Base-by-base conservation (phyloP, 257 asterid genomes). In the Plectranthus barbatus region DNA sequence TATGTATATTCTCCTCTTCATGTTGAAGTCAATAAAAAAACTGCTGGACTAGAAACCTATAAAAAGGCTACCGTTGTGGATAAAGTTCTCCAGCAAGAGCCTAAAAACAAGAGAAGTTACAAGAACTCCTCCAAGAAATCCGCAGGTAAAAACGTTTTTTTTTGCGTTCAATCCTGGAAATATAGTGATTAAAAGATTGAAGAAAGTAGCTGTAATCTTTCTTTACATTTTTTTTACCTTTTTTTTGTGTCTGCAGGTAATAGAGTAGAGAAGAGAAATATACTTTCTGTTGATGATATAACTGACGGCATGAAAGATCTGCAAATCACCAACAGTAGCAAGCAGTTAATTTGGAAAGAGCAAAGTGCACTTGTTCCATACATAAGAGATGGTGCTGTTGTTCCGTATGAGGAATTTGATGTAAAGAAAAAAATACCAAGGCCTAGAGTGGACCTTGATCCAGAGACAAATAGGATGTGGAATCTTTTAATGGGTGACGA, bases 401-500 rank as follows among this genome's bases (percentile, higher is more conserved):
- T 93, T 72, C 88, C 90, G 17, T 75, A 62, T 57, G 82, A 63
- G 55, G 84, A 72, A 62, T 77, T 75, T 59, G 83, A 79, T 63
- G 72, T 78, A 24, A 87, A 80, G 73, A 86, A 73, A 33, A 79
- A 59, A 48, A 72, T 20, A 66, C 80, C 84, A 42, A 90, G 99
- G 56, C 96, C 97, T 39, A 92, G 72, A 73, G 97, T 92, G 70
- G 86, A 92, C 84, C 97, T 92, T 70, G 97, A 92, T 73, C 86
- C 91, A 4, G 94, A 92, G 86, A 80, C 97, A 18, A 83, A 68
- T 72, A 82, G 87, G 74, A 73, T 82, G 37, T 92, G 97, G 99
- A 81, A 89, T 79, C 82, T 92, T 68, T 75, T 89, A 71, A 87
- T 89, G 96, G 86, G 86, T 60, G 80, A 81, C 66, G 84, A 83